Conservation (phyloP, 768 basidiomycete species). For the Psilocybe subaeruginosa region DNA sequence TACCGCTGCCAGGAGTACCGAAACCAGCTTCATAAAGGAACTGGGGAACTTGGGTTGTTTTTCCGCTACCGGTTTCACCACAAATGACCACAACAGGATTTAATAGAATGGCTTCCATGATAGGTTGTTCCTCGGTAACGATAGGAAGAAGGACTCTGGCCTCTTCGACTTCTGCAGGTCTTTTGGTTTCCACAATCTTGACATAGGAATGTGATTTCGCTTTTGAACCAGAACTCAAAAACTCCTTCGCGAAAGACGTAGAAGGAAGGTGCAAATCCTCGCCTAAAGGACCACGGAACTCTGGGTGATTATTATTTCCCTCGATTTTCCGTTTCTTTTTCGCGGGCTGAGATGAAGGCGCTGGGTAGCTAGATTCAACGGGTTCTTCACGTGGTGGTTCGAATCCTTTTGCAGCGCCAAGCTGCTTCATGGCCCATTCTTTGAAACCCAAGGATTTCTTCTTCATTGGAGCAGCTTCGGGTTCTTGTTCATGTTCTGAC, state of each 20-base stretch:
- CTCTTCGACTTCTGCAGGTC: slow-evolving; percentile 75
- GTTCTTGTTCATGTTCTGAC: slow-evolving; percentile 33
- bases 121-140: slow-evolving; percentile 89
- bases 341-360: slow-evolving; percentile 21
- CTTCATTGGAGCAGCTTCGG: slow-evolving; percentile 8
- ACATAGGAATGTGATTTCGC: slow-evolving; percentile 23
- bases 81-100: slow-evolving; percentile 85
- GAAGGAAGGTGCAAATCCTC: slow-evolving; percentile 67
- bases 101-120: slow-evolving; percentile 89
- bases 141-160: slow-evolving; percentile 84
- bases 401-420: slow-evolving; percentile 51
- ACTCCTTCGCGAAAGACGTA: slow-evolving; percentile 63
- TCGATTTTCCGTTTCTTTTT: slow-evolving; percentile 54
- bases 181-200: slow-evolving; percentile 57
- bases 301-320: slow-evolving; percentile 26
- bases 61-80: slow-evolving; percentile 97
- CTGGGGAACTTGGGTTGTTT: slow-evolving; percentile 98
- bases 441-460: slow-evolving; percentile 63
- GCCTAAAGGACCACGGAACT: slow-evolving; percentile 82
- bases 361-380: background rate
- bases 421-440: slow-evolving; percentile 85
- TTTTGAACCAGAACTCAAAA: slow-evolving; percentile 28
- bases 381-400: slow-evolving; percentile 22
- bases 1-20: slow-evolving; percentile 82
- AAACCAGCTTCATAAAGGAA: slow-evolving; percentile 98